These are phyloP conservation scores for Crithidia fasciculata DNA, from an alignment of 208 protist species.

Conservation along the genomic window DNA sequence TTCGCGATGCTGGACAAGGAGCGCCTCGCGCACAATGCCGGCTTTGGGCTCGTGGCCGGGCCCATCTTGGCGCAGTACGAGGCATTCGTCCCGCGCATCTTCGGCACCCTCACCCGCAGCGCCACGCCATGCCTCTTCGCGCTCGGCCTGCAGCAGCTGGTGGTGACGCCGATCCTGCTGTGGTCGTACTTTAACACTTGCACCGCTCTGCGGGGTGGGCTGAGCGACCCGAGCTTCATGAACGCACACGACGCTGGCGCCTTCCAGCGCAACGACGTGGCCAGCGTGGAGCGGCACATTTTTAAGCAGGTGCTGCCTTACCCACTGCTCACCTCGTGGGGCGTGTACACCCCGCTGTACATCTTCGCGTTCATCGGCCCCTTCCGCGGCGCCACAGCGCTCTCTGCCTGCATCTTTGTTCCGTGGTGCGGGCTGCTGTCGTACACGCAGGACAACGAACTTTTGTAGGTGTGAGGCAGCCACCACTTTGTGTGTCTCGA, in stretches of 20 bases:
- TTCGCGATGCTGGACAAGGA: slow-evolving; percentile 58
- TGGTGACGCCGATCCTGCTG: slow-evolving; percentile 66
- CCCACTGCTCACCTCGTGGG: slow-evolving; percentile 74
- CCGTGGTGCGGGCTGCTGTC: slow-evolving; percentile 65
- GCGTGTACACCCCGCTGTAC: slow-evolving; percentile 60
- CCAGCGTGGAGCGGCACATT: slow-evolving; percentile 61
- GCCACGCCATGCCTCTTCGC: slow-evolving; percentile 48
- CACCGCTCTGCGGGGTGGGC: slow-evolving; percentile 63
- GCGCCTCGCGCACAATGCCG: slow-evolving; percentile 43
- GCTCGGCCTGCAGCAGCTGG: slow-evolving; percentile 67
- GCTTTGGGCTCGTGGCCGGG: slow-evolving; percentile 53
- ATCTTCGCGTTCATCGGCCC: slow-evolving; percentile 45
- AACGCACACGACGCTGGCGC: slow-evolving; percentile 30
- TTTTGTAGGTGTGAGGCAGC: slow-evolving; percentile 35
- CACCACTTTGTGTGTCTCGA: too few species aligned
- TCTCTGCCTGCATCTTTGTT: slow-evolving; percentile 37
- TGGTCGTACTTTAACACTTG: slow-evolving; percentile 75
- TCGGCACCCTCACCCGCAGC: slow-evolving; percentile 40
- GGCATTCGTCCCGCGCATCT: slow-evolving; percentile 34
- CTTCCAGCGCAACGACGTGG: slow-evolving; percentile 50
- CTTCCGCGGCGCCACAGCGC: slow-evolving; percentile 27
- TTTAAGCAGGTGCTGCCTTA: slow-evolving; percentile 66
- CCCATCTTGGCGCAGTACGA: slow-evolving; percentile 36
- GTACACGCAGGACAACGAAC: slow-evolving; percentile 42
- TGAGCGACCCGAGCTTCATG: slow-evolving; percentile 66